phyloP scores from a whole-genome alignment of 106 monocot species.

The Dioscorea dumetorum region DNA sequence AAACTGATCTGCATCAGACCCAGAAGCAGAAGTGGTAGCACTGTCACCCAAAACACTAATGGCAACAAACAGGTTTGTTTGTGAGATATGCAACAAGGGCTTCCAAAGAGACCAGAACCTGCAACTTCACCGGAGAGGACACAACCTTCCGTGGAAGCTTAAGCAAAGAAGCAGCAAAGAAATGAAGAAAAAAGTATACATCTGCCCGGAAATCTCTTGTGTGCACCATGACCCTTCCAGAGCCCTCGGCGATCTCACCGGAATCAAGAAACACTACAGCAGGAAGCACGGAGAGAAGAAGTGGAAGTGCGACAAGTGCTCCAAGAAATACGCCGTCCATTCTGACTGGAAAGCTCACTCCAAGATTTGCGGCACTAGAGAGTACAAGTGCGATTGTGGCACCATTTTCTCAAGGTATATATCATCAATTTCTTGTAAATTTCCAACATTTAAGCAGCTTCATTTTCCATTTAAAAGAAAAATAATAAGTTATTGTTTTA shows the following conservation, averaged over 20 bases:
- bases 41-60: conserved; percentile 24
- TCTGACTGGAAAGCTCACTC: conserved; percentile 89
- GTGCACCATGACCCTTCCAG: conserved; percentile 66
- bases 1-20: conserved; percentile 8
- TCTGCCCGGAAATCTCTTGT: conserved; percentile 62
- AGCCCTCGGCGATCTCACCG: conserved; percentile 76
- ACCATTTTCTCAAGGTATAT: conserved; percentile 38
- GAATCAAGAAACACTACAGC: conserved; percentile 89
- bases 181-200: conserved; percentile 66
- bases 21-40: conserved; percentile 28
- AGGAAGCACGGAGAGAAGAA: conserved; percentile 86
- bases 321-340: conserved; percentile 89
- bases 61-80: conserved; percentile 28
- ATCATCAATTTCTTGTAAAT: not conserved
- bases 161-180: conserved; percentile 48
- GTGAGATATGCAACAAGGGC: conserved; percentile 32
- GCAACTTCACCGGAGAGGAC: conserved; percentile 28
- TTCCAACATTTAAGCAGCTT: conserved; percentile 12
- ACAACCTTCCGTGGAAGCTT: conserved; percentile 34
- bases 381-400: conserved; percentile 38
- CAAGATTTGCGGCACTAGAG: conserved; percentile 59
- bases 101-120: conserved; percentile 29
- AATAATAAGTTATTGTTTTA: conserved; percentile 1
- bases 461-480: conserved; percentile 12
- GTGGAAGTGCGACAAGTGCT: conserved; percentile 92